Conservation (phyloP, 139 green algal species). For the Chlorella ohadii region DNA sequence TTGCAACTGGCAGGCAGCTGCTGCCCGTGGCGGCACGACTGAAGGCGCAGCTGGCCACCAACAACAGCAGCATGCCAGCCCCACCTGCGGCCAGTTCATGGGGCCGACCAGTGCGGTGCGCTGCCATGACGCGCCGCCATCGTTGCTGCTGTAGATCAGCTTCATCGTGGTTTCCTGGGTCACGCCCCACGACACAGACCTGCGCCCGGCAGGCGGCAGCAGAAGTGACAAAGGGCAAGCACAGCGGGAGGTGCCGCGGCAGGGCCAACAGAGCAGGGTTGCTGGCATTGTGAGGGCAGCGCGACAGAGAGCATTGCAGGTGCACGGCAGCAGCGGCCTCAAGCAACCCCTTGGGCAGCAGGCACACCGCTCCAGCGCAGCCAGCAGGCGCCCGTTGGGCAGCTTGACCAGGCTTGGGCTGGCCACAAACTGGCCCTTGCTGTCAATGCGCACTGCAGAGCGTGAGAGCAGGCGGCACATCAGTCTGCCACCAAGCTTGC, state of each 20-base stretch:
- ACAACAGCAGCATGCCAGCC: not conserved
- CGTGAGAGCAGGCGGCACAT: too few species aligned
- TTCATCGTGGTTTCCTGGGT: constrained; percentile 27
- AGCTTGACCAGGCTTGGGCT: constrained; percentile 29
- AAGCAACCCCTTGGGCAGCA: too few species aligned
- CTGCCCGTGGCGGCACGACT: too few species aligned
- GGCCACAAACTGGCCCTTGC: constrained; percentile 26
- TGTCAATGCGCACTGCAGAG: constrained; percentile 27
- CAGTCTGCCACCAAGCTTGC: not conserved
- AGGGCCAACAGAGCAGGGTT: too few species aligned
- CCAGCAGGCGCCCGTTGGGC: constrained; percentile 31
- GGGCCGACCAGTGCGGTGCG: constrained; percentile 11
- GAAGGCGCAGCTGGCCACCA: too few species aligned
- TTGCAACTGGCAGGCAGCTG: too few species aligned
- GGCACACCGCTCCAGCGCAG: constrained; percentile 29
- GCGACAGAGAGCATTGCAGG: too few species aligned
- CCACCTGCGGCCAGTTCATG: constrained; percentile 44
- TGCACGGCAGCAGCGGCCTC: too few species aligned
- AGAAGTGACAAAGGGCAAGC: too few species aligned
- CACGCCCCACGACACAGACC: constrained; percentile 27
- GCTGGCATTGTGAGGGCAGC: too few species aligned
- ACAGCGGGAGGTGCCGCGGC: too few species aligned
- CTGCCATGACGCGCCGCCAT: constrained; percentile 40
- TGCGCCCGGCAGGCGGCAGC: not conserved
- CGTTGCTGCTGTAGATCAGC: constrained; percentile 29